A percentile compares a stretch with the other conserved stretches of the same genome.
Evolutionary conservation across 371 early-diverging fungal species (phyloP).

Genomic region (Dinochytrium kinnereticum): DNA sequence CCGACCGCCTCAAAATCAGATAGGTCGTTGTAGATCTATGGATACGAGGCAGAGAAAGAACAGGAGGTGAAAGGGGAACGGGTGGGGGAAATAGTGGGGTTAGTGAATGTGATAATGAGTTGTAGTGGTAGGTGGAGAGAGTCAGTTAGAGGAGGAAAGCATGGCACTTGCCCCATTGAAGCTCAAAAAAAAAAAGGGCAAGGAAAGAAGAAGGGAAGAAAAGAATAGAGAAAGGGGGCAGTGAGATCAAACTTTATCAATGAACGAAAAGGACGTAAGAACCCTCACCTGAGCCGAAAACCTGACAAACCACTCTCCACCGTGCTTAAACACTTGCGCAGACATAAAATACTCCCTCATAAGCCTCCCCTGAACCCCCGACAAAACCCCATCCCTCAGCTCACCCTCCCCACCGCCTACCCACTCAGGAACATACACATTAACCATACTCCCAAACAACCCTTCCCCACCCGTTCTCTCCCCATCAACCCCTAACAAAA

Average conservation of each 20-base stretch:
- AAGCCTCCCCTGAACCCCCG: constrained; percentile 43
- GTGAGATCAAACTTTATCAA: no score
- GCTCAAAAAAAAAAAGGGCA: background rate
- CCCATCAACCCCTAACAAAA: constrained; percentile 48
- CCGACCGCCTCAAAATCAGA: constrained; percentile 58
- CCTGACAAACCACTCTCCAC: constrained; percentile 57
- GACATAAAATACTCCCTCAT: constrained; percentile 54
- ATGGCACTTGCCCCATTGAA: background rate
- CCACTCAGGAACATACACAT: constrained; percentile 60
- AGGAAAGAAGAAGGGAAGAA: constrained; percentile 5
- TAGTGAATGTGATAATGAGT: no score
- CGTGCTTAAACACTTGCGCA: constrained; percentile 50
- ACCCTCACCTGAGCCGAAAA: constrained; percentile 61
- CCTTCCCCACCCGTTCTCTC: constrained; percentile 39
- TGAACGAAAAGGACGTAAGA: background rate
- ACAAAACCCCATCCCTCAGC: constrained; percentile 29
- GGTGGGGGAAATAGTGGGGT: no score
- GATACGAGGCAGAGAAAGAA: background rate
- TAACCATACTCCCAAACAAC: constrained; percentile 59
- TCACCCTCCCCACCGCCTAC: background rate
- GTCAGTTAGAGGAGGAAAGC: background rate
- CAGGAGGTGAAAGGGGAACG: no score
- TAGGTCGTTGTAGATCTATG: constrained; percentile 54
- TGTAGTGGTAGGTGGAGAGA: no score
- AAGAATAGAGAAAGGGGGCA: background rate